Conservation (phyloP, 1,284 basidiomycete genomes). For the Sphagnurus paluster region DNA sequence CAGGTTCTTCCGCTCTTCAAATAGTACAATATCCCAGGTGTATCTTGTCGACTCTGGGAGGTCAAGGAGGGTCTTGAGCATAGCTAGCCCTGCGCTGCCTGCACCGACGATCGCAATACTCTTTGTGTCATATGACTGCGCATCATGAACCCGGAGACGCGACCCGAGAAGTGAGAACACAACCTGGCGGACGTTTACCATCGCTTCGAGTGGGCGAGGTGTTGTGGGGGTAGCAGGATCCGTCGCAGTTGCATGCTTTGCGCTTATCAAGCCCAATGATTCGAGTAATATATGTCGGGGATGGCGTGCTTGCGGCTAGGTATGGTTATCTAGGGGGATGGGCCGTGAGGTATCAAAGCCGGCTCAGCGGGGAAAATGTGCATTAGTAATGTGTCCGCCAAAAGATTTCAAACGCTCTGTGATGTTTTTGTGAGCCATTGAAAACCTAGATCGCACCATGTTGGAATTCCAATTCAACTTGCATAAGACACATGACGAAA, state of each 20-base stretch:
- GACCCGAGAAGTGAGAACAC: slow-evolving; percentile 25
- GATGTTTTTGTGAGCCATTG: too few species aligned
- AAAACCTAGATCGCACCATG: slow-evolving; percentile 10
- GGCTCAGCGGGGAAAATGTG: neutral
- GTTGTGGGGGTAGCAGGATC: too few species aligned
- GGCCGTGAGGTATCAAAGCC: too few species aligned
- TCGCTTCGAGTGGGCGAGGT: slow-evolving; percentile 6
- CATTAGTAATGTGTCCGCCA: too few species aligned
- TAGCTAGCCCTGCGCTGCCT: slow-evolving; percentile 54
- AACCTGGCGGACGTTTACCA: slow-evolving; percentile 27
- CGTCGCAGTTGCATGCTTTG: neutral
- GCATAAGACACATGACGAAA: too few species aligned
- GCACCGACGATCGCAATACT: slow-evolving; percentile 50
- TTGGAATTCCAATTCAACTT: too few species aligned
- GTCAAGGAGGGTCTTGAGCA: slow-evolving; percentile 50
- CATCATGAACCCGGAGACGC: slow-evolving; percentile 13
- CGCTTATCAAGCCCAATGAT: slow-evolving; percentile 8
- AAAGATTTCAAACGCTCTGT: too few species aligned
- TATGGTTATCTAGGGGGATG: too few species aligned
- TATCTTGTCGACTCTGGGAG: slow-evolving; percentile 38
- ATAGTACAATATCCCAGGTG: slow-evolving; percentile 49
- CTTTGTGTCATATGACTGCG: slow-evolving; percentile 29
- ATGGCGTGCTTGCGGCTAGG: slow-evolving; percentile 21
- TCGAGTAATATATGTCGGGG: slow-evolving; percentile 19
- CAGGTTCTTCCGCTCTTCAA: slow-evolving; percentile 49